phyloP scores from a whole-genome alignment of 768 basidiomycete species.

The Zangia roseola region DNA sequence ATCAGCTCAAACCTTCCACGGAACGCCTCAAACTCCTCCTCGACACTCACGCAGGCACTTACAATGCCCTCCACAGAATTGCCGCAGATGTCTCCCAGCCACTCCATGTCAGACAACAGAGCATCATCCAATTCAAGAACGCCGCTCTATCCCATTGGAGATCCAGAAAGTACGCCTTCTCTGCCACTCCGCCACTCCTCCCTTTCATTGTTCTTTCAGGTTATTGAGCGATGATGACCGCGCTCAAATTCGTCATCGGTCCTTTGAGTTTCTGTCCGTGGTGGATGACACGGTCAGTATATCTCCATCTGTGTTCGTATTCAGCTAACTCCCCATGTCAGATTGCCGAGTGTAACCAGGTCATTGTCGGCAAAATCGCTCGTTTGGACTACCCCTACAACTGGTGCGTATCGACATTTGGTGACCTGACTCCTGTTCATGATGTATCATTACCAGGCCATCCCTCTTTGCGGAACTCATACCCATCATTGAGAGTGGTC shows the following conservation, averaged over 20 bases:
- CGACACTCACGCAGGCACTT: constrained; percentile 62
- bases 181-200: neutral
- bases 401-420: constrained; percentile 55
- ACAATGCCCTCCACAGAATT: constrained; percentile 70
- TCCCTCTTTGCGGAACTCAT: constrained; percentile 42
- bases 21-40: constrained; percentile 66
- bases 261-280: constrained; percentile 70
- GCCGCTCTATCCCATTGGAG: constrained; percentile 72
- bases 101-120: constrained; percentile 68
- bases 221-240: constrained; percentile 69
- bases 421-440: constrained; percentile 1
- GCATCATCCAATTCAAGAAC: constrained; percentile 91
- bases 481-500: constrained; percentile 49
- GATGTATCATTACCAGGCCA: constrained; percentile 15
- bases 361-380: constrained; percentile 74
- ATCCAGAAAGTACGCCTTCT: constrained; percentile 59
- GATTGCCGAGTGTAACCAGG: constrained; percentile 78
- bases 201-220: constrained; percentile 38
- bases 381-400: constrained; percentile 70
- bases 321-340: constrained; percentile 6
- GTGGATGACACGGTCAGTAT: constrained; percentile 65
- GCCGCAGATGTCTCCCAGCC: constrained; percentile 62
- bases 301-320: constrained; percentile 10
- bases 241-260: constrained; percentile 59
- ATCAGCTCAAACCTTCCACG: constrained; percentile 45